These are phyloP conservation scores for Pilasporangium apinafurcum DNA, from an alignment of 352 stramenopile species.

Conservation along the genomic window DNA sequence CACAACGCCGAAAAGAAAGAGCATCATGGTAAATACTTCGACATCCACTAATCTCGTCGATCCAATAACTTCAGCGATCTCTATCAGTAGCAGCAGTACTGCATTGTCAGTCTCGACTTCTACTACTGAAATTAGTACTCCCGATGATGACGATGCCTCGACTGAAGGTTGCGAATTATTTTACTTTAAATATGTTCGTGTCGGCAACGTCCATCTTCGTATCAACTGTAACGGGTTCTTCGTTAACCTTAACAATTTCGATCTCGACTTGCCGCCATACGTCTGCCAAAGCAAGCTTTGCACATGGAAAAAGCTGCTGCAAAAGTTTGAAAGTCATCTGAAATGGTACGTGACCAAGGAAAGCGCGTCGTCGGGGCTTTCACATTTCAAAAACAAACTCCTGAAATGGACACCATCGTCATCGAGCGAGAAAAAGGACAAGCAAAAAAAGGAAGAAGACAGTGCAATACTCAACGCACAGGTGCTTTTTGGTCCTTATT, in stretches of 20 bases:
- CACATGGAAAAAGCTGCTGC: constrained; percentile 74
- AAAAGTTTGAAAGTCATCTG: constrained; percentile 79
- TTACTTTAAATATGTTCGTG: constrained; percentile 83
- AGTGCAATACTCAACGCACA: constrained; percentile 53
- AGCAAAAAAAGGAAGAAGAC: constrained; percentile 58
- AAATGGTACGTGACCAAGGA: constrained; percentile 82
- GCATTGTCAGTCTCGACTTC: constrained; percentile 8
- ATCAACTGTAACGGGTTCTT: constrained; percentile 87
- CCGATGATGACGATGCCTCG: constrained; percentile 46
- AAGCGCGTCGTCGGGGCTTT: constrained; percentile 72
- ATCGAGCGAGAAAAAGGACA: constrained; percentile 53
- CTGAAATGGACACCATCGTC: constrained; percentile 66
- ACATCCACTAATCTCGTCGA: background rate
- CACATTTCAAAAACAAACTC: constrained; percentile 84
- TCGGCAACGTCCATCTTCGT: constrained; percentile 69
- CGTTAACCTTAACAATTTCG: constrained; percentile 78
- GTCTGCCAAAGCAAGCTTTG: constrained; percentile 79
- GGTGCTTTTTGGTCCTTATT: constrained; percentile 76
- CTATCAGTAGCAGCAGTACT: background rate
- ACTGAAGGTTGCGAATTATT: constrained; percentile 66
- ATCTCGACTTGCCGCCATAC: constrained; percentile 69
- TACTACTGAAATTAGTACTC: constrained; percentile 2
- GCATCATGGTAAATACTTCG: constrained; percentile 1
- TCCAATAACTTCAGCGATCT: background rate
- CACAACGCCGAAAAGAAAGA: constrained; percentile 4